Base-by-base conservation (phyloP, 148 eudicot genomes). In the Heliamphora exappendiculata region DNA sequence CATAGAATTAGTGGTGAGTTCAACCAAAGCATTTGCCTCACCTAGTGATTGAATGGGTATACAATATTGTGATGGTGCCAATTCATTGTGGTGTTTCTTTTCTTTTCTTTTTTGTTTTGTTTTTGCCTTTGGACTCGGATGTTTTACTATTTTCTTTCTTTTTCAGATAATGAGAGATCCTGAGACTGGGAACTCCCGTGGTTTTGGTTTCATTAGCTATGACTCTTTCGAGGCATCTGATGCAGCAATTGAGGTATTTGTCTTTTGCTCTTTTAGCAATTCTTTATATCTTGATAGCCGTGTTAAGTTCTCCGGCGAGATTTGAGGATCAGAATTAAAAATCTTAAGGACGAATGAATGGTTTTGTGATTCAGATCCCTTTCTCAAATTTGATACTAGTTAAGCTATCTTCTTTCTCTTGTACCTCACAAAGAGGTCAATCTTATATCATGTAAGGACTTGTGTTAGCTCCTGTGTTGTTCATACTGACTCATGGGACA, bases 141-240 rank as follows among this genome's bases (percentile, higher is more conserved):
- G 55, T 28, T 24, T 77, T 22, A 20, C 36, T 9, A 12, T 66
- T 69, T 8, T 11, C 29, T 39, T 31, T 13, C 41, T 60, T 75
- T 53, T 76, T 73, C 90, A 95, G 99, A 95, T 95, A 75, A 92
- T 92, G 99, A 91, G 99, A 81, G 99, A 95, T 81, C 97, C 97
- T 7, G 96, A 95, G 66, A 91, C 98, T 7, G 98, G 97, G 71
- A 95, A 95, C 77, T 92, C 99, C 33, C 91, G 97, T 73, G 97
- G 97, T 76, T 95, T 95, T 86, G 99, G 96, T 62, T 95, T 95
- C 81, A 86, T 95, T 62, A 92, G 99, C 84, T 95, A 95, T 83
- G 97, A 92, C 83, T 95, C 97, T 76, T 95, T 95, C 66, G 96
- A 90, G 77, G 92, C 98, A 63, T 95, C 99, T 81, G 97, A 92